Evolutionary conservation across 192 early-diverging fungal species (phyloP).

Genomic region (Chytriomyces hyalinus): DNA sequence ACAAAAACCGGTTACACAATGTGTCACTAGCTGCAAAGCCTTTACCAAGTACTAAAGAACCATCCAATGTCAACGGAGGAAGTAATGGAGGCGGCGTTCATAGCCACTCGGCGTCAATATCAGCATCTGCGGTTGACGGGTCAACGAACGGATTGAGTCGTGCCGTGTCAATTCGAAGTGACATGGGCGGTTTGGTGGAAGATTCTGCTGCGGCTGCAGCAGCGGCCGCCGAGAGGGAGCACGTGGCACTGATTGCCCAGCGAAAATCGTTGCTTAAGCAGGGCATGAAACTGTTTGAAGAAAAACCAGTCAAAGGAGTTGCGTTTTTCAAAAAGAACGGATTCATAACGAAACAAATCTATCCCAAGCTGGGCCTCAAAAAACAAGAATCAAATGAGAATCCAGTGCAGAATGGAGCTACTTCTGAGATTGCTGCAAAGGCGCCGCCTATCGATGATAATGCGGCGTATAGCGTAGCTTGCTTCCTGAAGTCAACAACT

Average conservation of each 20-base stretch:
- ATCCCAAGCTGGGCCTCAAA: not conserved
- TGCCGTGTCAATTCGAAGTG: not conserved
- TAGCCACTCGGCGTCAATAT: not conserved
- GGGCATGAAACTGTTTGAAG: slow-evolving; percentile 57
- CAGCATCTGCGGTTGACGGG: not conserved
- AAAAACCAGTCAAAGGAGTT: slow-evolving; percentile 60
- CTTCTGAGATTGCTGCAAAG: not conserved
- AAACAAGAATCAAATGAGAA: too few relatives aligned
- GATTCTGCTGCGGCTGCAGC: slow-evolving; percentile 16
- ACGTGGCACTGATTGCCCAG: slow-evolving; percentile 54
- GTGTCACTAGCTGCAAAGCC: slow-evolving; percentile 39
- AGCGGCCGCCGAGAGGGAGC: slow-evolving; percentile 25
- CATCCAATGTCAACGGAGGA: not conserved
- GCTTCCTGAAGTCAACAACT: slow-evolving; percentile 51
- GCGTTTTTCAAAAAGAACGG: slow-evolving; percentile 52
- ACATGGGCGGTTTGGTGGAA: slow-evolving; percentile 18
- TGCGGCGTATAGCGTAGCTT: slow-evolving; percentile 49
- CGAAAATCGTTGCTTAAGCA: slow-evolving; percentile 54
- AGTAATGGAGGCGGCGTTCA: not conserved
- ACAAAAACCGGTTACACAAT: slow-evolving; percentile 51
- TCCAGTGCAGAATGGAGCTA: not conserved
- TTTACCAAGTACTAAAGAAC: slow-evolving; percentile 28
- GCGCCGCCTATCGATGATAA: slow-evolving; percentile 10
- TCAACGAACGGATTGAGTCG: not conserved
- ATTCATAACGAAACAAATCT: slow-evolving; percentile 40